Conservation (phyloP, 2,329 filamentous ascomycete species). For the Monosporascus sp. region DNA sequence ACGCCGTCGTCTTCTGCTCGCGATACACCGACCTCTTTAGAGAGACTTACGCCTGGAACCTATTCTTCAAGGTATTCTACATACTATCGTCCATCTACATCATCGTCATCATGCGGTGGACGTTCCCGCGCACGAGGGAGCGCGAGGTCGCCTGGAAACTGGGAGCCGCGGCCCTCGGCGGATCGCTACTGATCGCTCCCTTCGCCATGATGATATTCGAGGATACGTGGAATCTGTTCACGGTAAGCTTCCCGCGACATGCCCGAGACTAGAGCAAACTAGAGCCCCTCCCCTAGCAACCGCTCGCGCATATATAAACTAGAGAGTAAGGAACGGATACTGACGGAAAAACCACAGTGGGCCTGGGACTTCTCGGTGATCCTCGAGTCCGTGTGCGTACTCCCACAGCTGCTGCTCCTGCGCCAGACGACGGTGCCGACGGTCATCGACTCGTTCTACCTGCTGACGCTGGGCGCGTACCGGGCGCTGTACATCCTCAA, state of each 20-base stretch:
- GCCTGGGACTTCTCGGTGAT: constrained; percentile 87
- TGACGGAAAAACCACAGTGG: constrained; percentile 42
- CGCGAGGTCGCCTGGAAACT: constrained; percentile 92
- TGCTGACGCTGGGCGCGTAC: constrained; percentile 81
- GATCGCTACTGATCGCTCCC: constrained; percentile 63
- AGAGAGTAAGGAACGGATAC: background rate
- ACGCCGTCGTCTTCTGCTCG: constrained; percentile 77
- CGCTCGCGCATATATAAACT: background rate
- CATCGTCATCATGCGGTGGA: constrained; percentile 78
- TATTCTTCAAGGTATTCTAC: constrained; percentile 85
- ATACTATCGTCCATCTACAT: constrained; percentile 80
- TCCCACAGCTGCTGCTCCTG: constrained; percentile 85
- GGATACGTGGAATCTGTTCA: constrained; percentile 42
- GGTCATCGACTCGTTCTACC: constrained; percentile 95
- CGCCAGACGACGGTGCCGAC: constrained; percentile 94
- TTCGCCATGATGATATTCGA: constrained; percentile 67
- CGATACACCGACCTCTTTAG: constrained; percentile 80
- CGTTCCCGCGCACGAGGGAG: constrained; percentile 83
- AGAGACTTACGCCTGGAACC: constrained; percentile 59
- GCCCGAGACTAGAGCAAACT: background rate
- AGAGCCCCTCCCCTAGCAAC: constrained; percentile 9
- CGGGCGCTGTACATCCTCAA: constrained; percentile 86
- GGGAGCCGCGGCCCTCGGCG: constrained; percentile 62
- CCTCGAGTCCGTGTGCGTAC: constrained; percentile 83
- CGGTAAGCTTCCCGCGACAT: constrained; percentile 32